Conservation (phyloP, 2,329 filamentous ascomycete species). For the Metarhizium robertsii region DNA sequence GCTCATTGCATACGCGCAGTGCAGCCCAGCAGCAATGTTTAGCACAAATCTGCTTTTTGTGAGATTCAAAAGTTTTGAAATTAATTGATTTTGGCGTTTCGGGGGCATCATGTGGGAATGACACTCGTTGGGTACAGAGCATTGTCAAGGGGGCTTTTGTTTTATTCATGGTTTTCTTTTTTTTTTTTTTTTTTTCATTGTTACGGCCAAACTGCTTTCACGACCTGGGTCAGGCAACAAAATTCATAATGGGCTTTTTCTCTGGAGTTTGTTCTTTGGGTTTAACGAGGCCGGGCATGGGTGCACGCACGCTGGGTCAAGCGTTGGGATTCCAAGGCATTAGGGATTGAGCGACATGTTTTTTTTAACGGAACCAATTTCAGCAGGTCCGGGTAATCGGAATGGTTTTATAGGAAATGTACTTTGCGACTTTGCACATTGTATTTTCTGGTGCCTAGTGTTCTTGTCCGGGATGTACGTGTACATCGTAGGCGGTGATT, state of each 20-base stretch:
- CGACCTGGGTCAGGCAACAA: slow-evolving; percentile 11
- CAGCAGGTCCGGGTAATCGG: not conserved
- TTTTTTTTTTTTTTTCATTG: not conserved
- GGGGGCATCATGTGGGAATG: not conserved
- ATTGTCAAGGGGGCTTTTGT: not conserved
- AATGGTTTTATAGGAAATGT: not conserved
- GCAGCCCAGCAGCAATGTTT: not conserved
- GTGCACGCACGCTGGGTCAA: not conserved
- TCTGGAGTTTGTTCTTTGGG: not conserved
- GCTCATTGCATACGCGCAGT: not conserved
- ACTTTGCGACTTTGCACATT: too few relatives aligned
- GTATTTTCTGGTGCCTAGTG: too few relatives aligned
- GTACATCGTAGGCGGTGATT: too few relatives aligned
- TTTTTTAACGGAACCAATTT: not conserved
- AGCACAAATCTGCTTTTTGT: not conserved
- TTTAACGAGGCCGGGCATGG: not conserved
- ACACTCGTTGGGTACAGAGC: not conserved
- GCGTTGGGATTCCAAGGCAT: not conserved
- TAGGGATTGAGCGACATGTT: not conserved
- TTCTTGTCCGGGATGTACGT: too few relatives aligned
- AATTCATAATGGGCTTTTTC: not conserved
- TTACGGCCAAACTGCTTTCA: slow-evolving; percentile 8
- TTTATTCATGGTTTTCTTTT: not conserved
- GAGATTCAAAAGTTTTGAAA: not conserved
- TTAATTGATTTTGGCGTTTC: slow-evolving; percentile 4